These are phyloP conservation scores for Linanthus parryae DNA, from an alignment of 148 eudicot species.

Conservation along the genomic window DNA sequence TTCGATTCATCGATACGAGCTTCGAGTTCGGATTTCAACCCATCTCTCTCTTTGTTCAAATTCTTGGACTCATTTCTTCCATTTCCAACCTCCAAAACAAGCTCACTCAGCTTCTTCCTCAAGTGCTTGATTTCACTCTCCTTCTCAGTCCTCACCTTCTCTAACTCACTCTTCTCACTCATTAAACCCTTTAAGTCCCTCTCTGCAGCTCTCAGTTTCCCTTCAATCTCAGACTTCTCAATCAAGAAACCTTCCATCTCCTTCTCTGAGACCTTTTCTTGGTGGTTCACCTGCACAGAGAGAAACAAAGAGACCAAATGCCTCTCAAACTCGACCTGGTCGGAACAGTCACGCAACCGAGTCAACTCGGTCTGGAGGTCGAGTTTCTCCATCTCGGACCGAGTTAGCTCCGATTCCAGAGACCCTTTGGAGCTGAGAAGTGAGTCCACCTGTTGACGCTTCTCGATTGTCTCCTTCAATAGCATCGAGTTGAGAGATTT, in stretches of 20 bases:
- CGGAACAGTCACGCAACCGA: conserved; percentile 22
- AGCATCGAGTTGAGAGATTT: conserved; percentile 48
- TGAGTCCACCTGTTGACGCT: conserved; percentile 45
- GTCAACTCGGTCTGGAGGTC: conserved; percentile 36
- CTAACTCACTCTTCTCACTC: conserved; percentile 34
- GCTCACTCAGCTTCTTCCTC: conserved; percentile 22
- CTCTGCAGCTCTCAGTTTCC: conserved; percentile 28
- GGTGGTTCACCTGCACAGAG: conserved; percentile 17
- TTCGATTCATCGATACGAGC: conserved; percentile 21
- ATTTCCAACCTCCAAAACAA: conserved; percentile 22
- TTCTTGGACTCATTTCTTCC: conserved; percentile 14
- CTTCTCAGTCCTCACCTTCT: conserved; percentile 26
- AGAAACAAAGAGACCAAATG: conserved; percentile 29
- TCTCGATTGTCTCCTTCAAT: conserved; percentile 42
- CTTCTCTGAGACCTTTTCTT: conserved; percentile 14
- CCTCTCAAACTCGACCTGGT: conserved; percentile 28
- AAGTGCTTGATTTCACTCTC: conserved; percentile 33
- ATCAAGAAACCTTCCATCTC: conserved; percentile 23
- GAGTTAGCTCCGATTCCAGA: conserved; percentile 44
- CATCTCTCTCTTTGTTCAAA: conserved; percentile 28
- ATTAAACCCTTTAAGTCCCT: conserved; percentile 25
- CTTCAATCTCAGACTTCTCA: conserved; percentile 26
- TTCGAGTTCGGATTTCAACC: conserved; percentile 13
- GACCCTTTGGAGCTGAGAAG: conserved; percentile 34
- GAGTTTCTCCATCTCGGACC: conserved; percentile 30